Conservation (phyloP, 352 stramenopile genomes). For the Phytophthora nicotianae region DNA sequence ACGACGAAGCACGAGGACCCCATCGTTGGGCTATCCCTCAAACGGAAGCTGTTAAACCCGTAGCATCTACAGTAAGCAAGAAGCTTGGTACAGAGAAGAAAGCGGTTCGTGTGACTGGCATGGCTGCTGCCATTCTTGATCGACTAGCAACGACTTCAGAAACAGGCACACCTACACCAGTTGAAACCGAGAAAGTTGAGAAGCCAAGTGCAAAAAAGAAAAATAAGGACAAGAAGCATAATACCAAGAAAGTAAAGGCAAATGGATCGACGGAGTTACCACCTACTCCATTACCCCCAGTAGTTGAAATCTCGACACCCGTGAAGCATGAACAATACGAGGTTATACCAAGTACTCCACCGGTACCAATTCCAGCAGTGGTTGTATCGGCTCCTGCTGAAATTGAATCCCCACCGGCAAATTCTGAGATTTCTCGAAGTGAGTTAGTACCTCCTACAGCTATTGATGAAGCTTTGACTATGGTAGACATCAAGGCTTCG, state of each 20-base stretch:
- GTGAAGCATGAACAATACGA: not conserved
- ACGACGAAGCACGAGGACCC: conserved; percentile 46
- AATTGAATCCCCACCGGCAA: not conserved
- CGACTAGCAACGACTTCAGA: conserved; percentile 34
- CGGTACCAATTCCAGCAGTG: not conserved
- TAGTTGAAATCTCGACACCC: not conserved
- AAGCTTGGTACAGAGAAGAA: conserved; percentile 60
- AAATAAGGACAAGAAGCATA: conserved; percentile 31
- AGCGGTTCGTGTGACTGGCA: conserved; percentile 58
- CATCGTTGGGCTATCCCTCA: conserved; percentile 56
- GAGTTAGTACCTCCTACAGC: not conserved
- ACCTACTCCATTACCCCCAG: not conserved
- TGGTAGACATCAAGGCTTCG: not conserved
- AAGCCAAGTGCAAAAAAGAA: conserved; percentile 32
- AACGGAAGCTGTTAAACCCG: conserved; percentile 27
- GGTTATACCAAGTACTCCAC: not conserved
- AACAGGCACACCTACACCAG: conserved; percentile 1
- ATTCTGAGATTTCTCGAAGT: not conserved
- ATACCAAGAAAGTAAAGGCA: conserved; percentile 30
- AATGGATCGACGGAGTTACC: conserved; percentile 6
- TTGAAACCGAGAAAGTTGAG: conserved; percentile 31
- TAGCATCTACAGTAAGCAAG: conserved; percentile 48
- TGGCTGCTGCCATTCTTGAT: conserved; percentile 70
- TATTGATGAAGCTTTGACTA: not conserved
- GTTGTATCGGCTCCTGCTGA: not conserved